These are phyloP conservation scores for Chlorella ohadii DNA, from an alignment of 139 green algal species.

Conservation along the genomic window DNA sequence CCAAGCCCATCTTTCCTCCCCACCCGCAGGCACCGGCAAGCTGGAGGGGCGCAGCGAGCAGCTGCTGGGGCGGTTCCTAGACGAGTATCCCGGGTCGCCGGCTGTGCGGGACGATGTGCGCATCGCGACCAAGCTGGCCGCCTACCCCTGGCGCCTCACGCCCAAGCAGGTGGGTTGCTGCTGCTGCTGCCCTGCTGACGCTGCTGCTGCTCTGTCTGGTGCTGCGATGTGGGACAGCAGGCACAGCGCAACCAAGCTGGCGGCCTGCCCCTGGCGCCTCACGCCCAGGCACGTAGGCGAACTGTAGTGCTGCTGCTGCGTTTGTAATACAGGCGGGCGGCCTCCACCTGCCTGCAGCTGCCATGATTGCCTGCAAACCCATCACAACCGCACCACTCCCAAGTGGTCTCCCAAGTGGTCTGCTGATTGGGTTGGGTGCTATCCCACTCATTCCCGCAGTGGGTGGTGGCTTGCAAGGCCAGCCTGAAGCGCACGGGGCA, in stretches of 20 bases:
- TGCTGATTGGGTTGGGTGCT: too few species aligned
- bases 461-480: slow-evolving; percentile 70
- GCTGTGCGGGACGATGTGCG: slow-evolving; percentile 45
- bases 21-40: slow-evolving; percentile 54
- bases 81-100: slow-evolving; percentile 67
- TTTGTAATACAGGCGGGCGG: too few species aligned
- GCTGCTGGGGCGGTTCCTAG: slow-evolving; percentile 77
- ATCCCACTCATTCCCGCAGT: too few species aligned
- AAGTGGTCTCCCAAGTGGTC: too few species aligned
- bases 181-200: not conserved
- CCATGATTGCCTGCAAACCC: too few species aligned
- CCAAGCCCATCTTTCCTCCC: too few species aligned
- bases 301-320: not conserved
- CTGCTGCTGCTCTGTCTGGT: too few species aligned
- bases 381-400: too few species aligned
- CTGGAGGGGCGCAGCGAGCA: slow-evolving; percentile 69
- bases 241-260: slow-evolving; percentile 84
- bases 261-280: slow-evolving; percentile 89
- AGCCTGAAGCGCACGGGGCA: slow-evolving; percentile 62
- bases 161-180: slow-evolving; percentile 57
- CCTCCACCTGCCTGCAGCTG: too few species aligned
- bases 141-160: slow-evolving; percentile 90
- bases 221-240: slow-evolving; percentile 48
- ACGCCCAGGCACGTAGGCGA: slow-evolving; percentile 70
- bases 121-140: slow-evolving; percentile 86